Conservation (phyloP, 2,329 filamentous ascomycete genomes). For the Nemania sp. region DNA sequence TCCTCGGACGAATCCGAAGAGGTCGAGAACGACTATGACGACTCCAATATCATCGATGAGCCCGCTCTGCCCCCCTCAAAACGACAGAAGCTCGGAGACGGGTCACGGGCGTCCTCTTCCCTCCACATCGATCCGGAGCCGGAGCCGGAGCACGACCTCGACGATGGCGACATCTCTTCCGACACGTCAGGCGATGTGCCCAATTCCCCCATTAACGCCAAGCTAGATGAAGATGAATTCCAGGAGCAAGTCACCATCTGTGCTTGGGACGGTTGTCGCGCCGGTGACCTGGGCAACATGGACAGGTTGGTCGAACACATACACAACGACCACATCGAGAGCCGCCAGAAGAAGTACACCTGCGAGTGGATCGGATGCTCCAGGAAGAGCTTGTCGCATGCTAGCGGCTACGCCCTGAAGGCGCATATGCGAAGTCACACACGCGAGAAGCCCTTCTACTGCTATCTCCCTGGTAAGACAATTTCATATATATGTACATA, state of each 20-base stretch:
- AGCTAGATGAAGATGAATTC: constrained; percentile 74
- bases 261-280: constrained; percentile 75
- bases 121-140: constrained; percentile 54
- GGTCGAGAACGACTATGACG: constrained; percentile 40
- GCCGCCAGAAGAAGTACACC: constrained; percentile 93
- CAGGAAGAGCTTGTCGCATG: constrained; percentile 87
- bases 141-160: constrained; percentile 46
- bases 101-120: constrained; percentile 51
- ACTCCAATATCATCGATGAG: constrained; percentile 35
- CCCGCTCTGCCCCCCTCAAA: constrained; percentile 42
- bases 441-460: constrained; percentile 97
- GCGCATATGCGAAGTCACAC: constrained; percentile 98
- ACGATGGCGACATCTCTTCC: constrained; percentile 76
- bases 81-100: constrained; percentile 44
- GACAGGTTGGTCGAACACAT: constrained; percentile 81
- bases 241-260: constrained; percentile 79
- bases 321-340: constrained; percentile 92
- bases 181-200: constrained; percentile 88
- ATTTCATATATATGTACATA: neutral
- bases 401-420: constrained; percentile 92
- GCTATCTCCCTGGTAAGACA: constrained; percentile 80
- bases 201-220: constrained; percentile 68
- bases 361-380: constrained; percentile 95
- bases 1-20: constrained; percentile 42
- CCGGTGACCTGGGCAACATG: constrained; percentile 77